Conservation (phyloP, 2,329 filamentous ascomycete species). For the Xylariales sp. region DNA sequence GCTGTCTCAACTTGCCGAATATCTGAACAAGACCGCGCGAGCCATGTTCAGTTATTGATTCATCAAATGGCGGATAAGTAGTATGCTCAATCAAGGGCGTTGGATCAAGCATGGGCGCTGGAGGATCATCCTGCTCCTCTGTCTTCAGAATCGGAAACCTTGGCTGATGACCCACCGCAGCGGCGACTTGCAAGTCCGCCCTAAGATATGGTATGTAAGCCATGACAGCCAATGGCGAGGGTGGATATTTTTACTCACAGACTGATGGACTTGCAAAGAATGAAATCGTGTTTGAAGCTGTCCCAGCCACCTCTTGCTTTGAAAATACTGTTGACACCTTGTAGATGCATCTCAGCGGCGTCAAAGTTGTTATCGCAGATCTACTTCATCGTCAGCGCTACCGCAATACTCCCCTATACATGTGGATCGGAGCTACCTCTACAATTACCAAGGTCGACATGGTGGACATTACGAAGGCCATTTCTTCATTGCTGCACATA, state of each 20-base stretch:
- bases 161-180: neutral
- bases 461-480: constrained; percentile 7
- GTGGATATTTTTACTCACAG: neutral
- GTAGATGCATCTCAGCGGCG: constrained; percentile 1
- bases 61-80: neutral
- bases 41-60: neutral
- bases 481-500: neutral
- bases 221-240: neutral
- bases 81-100: neutral
- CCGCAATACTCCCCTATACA: neutral
- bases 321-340: neutral
- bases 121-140: neutral
- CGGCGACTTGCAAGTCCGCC: constrained; percentile 3
- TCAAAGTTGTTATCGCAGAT: constrained; percentile 7
- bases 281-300: constrained; percentile 2
- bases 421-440: constrained; percentile 1
- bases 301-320: neutral
- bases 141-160: neutral
- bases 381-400: neutral
- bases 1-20: neutral
- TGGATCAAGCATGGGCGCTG: neutral
- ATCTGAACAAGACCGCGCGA: neutral
- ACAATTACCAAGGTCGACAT: constrained; percentile 9
- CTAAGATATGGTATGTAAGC: neutral
- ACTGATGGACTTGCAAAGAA: constrained; percentile 1